A percentile compares a stretch with the other conserved stretches of the same genome.
These are phyloP conservation scores for Aspergillus wentii DNA, from an alignment of 495 filamentous ascomycete species.

Conservation along the genomic window DNA sequence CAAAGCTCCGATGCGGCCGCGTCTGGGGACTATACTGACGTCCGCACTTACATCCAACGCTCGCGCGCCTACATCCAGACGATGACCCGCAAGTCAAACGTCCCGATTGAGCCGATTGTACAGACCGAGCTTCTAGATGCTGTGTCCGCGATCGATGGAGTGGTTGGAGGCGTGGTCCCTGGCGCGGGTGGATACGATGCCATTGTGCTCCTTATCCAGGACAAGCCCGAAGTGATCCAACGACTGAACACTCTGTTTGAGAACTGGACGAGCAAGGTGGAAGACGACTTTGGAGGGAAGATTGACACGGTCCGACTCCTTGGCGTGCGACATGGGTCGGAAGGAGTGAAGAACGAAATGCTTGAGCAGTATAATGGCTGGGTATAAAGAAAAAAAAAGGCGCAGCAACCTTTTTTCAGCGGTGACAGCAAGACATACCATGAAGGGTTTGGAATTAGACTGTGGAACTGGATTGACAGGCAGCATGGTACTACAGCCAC, in stretches of 20 bases:
- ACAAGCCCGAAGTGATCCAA: conserved; percentile 63
- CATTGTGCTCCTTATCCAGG: conserved; percentile 70
- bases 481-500: too few species aligned
- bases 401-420: too few species aligned
- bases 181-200: conserved; percentile 96
- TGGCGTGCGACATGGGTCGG: conserved; percentile 79
- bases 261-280: conserved; percentile 54
- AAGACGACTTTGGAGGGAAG: conserved; percentile 50
- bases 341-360: conserved; percentile 70
- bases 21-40: conserved; percentile 26
- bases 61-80: conserved; percentile 61
- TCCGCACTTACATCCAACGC: conserved; percentile 38
- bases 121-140: conserved; percentile 84
- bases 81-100: conserved; percentile 68
- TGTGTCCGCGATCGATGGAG: conserved; percentile 64
- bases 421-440: too few species aligned
- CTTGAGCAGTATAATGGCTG: conserved; percentile 58
- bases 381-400: conserved; percentile 34
- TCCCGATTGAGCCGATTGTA: conserved; percentile 85
- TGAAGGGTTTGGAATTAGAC: too few species aligned
- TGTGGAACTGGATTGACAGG: too few species aligned
- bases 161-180: conserved; percentile 87
- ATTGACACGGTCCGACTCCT: conserved; percentile 72
- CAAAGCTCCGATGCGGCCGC: conserved; percentile 25
- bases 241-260: conserved; percentile 58